Percentiles rank a stretch among this genome's conserved stretches.
phyloP scores from a whole-genome alignment of 495 filamentous ascomycete genomes.

The Hyphodiscus hymeniophilus region DNA sequence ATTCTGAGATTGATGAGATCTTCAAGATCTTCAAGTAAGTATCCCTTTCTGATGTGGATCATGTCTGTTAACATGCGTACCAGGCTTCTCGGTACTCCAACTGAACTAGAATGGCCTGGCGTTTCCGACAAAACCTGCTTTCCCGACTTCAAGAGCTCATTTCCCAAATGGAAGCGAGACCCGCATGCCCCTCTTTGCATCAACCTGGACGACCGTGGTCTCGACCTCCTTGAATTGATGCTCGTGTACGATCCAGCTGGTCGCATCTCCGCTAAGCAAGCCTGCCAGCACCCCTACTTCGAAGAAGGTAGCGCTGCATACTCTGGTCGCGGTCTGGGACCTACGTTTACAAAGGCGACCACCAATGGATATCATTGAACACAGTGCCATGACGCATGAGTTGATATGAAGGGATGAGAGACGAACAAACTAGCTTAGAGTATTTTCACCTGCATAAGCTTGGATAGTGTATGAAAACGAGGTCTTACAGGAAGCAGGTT shows the following conservation, averaged over 20 bases:
- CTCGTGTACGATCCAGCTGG: conserved; percentile 92
- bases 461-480: conserved; percentile 13
- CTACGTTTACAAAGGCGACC: conserved; percentile 14
- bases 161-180: conserved; percentile 91
- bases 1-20: conserved; percentile 99
- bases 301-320: conserved; percentile 46
- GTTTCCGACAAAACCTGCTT: conserved; percentile 68
- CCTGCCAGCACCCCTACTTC: conserved; percentile 90
- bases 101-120: conserved; percentile 84
- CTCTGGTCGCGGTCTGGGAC: conserved; percentile 24
- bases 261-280: conserved; percentile 92
- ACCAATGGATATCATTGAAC: conserved; percentile 31
- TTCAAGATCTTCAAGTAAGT: conserved; percentile 97
- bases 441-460: conserved; percentile 16
- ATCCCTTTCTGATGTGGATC: conserved; percentile 1
- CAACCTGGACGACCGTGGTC: conserved; percentile 62
- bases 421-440: conserved; percentile 16
- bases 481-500: background rate
- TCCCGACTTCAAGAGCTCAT: conserved; percentile 94
- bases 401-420: conserved; percentile 10
- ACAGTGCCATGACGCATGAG: background rate
- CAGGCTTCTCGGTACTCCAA: conserved; percentile 86
- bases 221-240: conserved; percentile 84
- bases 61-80: conserved; percentile 5
- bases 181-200: conserved; percentile 39